Evolutionary conservation across 768 basidiomycete species (phyloP).

Genomic region (Calvatia gigantea): DNA sequence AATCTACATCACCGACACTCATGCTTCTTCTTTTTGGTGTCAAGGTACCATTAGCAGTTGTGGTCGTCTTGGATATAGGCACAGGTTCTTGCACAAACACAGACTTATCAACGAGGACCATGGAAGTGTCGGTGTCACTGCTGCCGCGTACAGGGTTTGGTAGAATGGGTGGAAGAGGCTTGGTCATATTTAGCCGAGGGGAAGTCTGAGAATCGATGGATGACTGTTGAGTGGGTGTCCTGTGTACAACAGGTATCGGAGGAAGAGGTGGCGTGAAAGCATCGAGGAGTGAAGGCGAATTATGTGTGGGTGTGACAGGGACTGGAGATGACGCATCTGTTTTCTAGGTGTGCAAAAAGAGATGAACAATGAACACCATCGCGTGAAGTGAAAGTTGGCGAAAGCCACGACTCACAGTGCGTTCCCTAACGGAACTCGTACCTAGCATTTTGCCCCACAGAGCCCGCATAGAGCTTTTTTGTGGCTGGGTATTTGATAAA

Average conservation of each 20-base stretch:
- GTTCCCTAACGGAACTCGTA: constrained; percentile 59
- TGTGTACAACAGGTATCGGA: constrained; percentile 44
- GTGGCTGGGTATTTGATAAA: constrained; percentile 26
- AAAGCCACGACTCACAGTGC: constrained; percentile 47
- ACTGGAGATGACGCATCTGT: constrained; percentile 41
- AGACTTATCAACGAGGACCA: constrained; percentile 53
- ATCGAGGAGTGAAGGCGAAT: constrained; percentile 35
- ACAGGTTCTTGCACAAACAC: constrained; percentile 29
- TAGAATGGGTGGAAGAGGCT: constrained; percentile 64
- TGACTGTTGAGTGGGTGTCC: constrained; percentile 38
- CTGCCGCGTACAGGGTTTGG: constrained; percentile 31
- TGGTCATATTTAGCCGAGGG: constrained; percentile 39
- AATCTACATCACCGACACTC: constrained; percentile 67
- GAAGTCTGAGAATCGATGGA: constrained; percentile 45
- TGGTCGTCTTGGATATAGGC: constrained; percentile 22
- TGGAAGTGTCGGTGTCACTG: constrained; percentile 47
- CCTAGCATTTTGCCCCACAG: constrained; percentile 80
- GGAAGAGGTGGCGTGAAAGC: constrained; percentile 50
- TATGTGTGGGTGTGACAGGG: constrained; percentile 29
- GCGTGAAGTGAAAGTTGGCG: constrained; percentile 12
- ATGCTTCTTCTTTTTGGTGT: constrained; percentile 61
- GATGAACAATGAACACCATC: not conserved
- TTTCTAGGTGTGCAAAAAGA: constrained; percentile 35
- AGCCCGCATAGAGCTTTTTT: constrained; percentile 67
- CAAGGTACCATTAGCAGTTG: constrained; percentile 13